Evolutionary conservation across 2,329 filamentous ascomycete genomes (phyloP).

Genomic region (Colletotrichum neosansevieriae): DNA sequence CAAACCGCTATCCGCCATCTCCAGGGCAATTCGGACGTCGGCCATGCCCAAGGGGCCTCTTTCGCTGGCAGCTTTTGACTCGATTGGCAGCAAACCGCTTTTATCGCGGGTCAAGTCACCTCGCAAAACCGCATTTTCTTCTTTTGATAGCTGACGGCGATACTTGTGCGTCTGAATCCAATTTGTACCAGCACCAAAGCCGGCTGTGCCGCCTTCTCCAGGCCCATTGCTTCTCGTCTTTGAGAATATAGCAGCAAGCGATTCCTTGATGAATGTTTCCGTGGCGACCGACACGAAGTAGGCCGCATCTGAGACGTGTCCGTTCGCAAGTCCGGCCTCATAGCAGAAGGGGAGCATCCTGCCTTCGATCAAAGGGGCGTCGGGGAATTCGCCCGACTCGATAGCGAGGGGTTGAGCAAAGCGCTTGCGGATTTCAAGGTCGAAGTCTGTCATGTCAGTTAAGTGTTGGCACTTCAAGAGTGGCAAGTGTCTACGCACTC

Average conservation of each 20-base stretch:
- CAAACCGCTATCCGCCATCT: constrained; percentile 81
- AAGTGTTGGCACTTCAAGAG: not conserved
- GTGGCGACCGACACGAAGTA: constrained; percentile 74
- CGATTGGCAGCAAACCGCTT: constrained; percentile 82
- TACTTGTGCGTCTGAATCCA: constrained; percentile 87
- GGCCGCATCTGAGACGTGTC: constrained; percentile 70
- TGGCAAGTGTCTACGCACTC: constrained; percentile 65
- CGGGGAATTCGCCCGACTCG: constrained; percentile 78
- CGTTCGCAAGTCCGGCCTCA: constrained; percentile 71
- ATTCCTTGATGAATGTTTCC: constrained; percentile 76
- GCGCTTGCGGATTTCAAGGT: constrained; percentile 75
- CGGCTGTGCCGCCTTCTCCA: constrained; percentile 70
- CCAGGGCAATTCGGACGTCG: constrained; percentile 81
- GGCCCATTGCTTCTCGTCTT: constrained; percentile 75
- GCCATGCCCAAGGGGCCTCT: constrained; percentile 80
- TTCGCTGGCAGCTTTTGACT: constrained; percentile 80
- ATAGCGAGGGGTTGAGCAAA: constrained; percentile 73
- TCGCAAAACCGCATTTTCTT: constrained; percentile 79
- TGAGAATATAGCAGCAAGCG: constrained; percentile 72
- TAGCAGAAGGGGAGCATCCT: constrained; percentile 78
- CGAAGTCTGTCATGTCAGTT: constrained; percentile 62
- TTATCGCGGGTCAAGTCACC: constrained; percentile 82
- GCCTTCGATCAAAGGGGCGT: constrained; percentile 71
- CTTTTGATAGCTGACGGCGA: constrained; percentile 77
- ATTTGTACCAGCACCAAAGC: constrained; percentile 73